phyloP scores from a whole-genome alignment of 2,329 filamentous ascomycete genomes.

The Phialophora macrospora region DNA sequence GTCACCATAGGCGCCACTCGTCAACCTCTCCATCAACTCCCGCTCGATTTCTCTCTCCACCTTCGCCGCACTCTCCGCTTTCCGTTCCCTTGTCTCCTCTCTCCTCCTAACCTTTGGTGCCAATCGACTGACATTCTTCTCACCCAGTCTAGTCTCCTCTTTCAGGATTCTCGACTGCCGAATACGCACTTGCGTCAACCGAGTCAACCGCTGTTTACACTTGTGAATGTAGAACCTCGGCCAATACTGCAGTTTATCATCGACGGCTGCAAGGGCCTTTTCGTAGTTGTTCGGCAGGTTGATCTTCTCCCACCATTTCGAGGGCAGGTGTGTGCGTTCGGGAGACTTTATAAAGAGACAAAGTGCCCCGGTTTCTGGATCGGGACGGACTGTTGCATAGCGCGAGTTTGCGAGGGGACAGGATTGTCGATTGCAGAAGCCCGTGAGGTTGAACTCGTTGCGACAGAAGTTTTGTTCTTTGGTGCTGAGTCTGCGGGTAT shows the following conservation, averaged over 20 bases:
- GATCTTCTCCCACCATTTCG: constrained; percentile 93
- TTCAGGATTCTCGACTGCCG: constrained; percentile 75
- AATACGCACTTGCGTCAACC: constrained; percentile 89
- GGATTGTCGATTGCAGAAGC: constrained; percentile 82
- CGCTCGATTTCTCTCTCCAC: constrained; percentile 94
- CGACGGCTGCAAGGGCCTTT: constrained; percentile 84
- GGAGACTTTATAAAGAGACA: constrained; percentile 98
- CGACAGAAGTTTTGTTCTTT: constrained; percentile 93
- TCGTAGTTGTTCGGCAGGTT: constrained; percentile 88
- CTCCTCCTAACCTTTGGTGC: constrained; percentile 85
- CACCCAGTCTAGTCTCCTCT: constrained; percentile 87
- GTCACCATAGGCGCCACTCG: constrained; percentile 92
- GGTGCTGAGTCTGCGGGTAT: constrained; percentile 64
- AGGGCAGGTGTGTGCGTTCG: constrained; percentile 84
- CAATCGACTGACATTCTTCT: constrained; percentile 83
- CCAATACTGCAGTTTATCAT: constrained; percentile 86
- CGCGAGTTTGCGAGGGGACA: constrained; percentile 89
- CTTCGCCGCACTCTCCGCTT: constrained; percentile 83
- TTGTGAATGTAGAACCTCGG: constrained; percentile 92
- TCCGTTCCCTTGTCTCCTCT: constrained; percentile 75
- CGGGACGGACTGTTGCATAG: constrained; percentile 87
- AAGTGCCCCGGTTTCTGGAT: constrained; percentile 77
- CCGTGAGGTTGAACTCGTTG: constrained; percentile 88
- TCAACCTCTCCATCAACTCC: constrained; percentile 86
- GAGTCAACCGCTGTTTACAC: constrained; percentile 93